These are phyloP conservation scores for Gnomoniopsis sp. DNA, from an alignment of 2,329 filamentous ascomycete genomes.

Conservation along the genomic window DNA sequence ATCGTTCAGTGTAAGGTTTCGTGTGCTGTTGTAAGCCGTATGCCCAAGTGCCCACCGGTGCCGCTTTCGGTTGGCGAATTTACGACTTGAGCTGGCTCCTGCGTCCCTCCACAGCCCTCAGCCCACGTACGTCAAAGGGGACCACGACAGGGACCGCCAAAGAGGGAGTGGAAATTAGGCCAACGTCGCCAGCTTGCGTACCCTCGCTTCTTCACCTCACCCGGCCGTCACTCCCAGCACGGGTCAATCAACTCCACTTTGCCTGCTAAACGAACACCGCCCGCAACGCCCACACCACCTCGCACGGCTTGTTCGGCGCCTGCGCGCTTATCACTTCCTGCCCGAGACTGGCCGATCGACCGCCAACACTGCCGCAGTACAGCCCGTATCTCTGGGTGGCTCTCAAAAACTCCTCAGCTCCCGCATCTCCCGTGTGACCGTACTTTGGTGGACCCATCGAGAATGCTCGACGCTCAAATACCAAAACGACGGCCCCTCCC, in stretches of 20 bases:
- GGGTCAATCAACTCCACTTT: slow-evolving; percentile 5
- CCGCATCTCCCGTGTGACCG: slow-evolving; percentile 7
- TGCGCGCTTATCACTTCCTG: slow-evolving; percentile 17
- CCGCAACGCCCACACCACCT: not conserved
- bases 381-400: slow-evolving; percentile 10
- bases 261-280: not conserved
- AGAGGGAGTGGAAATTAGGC: slow-evolving; percentile 11
- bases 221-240: slow-evolving; percentile 9
- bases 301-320: slow-evolving; percentile 8
- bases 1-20: slow-evolving; percentile 5
- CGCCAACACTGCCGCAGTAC: slow-evolving; percentile 15
- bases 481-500: slow-evolving; percentile 25
- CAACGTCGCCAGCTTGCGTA: slow-evolving; percentile 6
- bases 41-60: not conserved
- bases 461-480: slow-evolving; percentile 30
- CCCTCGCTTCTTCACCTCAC: slow-evolving; percentile 5
- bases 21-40: not conserved
- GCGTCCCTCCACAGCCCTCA: not conserved
- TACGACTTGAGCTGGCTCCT: not conserved
- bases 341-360: slow-evolving; percentile 6
- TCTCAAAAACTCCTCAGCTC: slow-evolving; percentile 3
- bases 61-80: not conserved
- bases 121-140: no score
- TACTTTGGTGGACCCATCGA: slow-evolving; percentile 4
- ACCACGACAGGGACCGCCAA: not conserved